phyloP scores from a whole-genome alignment of 169 alveolate genomes.

The Cryptosporidium canis region DNA sequence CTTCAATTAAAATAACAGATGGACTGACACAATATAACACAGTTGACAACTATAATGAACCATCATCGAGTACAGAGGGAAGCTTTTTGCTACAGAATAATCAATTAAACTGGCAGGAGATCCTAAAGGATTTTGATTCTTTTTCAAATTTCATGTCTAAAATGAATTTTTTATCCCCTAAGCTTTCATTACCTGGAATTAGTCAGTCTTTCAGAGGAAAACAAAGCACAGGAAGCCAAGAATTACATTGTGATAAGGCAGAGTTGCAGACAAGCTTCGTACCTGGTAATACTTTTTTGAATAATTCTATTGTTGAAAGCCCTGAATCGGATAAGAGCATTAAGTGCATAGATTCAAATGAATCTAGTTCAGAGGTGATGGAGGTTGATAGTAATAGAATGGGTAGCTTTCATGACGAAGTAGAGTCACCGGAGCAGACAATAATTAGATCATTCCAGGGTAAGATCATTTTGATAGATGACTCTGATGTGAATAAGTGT shows the following conservation, averaged over 20 bases:
- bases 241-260: background rate
- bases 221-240: background rate
- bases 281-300: background rate
- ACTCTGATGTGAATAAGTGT: background rate
- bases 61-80: background rate
- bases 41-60: background rate
- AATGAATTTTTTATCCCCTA: conserved; percentile 6
- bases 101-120: conserved; percentile 43
- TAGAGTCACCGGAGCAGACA: conserved; percentile 52
- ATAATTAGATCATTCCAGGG: conserved; percentile 43
- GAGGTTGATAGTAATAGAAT: background rate
- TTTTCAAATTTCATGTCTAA: conserved; percentile 46
- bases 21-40: background rate
- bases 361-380: background rate
- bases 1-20: conserved; percentile 8
- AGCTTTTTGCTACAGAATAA: background rate
- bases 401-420: conserved; percentile 13
- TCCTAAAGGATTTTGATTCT: conserved; percentile 35
- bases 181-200: conserved; percentile 46
- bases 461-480: conserved; percentile 14
- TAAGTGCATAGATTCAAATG: background rate
- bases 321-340: background rate
- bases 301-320: background rate
- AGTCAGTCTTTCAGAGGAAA: conserved; percentile 63
- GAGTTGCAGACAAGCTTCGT: background rate